Evolutionary conservation across 176 grass and related monocot genomes (phyloP).

Genomic region (Eleusine indica): DNA sequence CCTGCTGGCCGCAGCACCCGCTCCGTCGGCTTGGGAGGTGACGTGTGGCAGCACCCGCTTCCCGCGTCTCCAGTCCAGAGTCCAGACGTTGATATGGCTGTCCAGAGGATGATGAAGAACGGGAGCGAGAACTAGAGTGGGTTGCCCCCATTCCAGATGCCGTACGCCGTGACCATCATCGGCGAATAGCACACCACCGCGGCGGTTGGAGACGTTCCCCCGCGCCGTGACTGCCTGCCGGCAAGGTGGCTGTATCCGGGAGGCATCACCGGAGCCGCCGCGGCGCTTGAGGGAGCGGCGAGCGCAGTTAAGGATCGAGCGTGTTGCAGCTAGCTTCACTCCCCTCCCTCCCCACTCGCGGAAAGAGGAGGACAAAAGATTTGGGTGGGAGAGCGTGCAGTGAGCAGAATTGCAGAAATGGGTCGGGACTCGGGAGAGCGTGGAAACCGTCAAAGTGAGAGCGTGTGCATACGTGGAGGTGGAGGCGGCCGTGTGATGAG

Average conservation of each 20-base stretch:
- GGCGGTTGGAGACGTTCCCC: slow-evolving; percentile 15
- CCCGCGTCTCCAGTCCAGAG: no score
- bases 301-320: not conserved
- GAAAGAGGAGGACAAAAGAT: not conserved
- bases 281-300: slow-evolving; percentile 19
- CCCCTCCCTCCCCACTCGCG: not conserved
- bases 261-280: slow-evolving; percentile 11
- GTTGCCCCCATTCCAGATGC: slow-evolving; percentile 56
- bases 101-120: slow-evolving; percentile 59
- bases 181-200: slow-evolving; percentile 67
- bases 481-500: not conserved
- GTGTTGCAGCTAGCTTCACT: not conserved
- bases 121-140: slow-evolving; percentile 69
- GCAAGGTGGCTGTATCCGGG: slow-evolving; percentile 3
- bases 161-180: slow-evolving; percentile 59
- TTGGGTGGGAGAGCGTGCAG: slow-evolving; percentile 1
- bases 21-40: no score
- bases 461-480: slow-evolving; percentile 1
- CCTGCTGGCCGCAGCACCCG: no score
- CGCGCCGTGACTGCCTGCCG: not conserved
- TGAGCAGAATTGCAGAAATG: not conserved
- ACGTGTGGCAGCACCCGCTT: no score
- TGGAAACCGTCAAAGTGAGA: not conserved
- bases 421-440: not conserved
- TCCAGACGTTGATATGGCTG: slow-evolving; percentile 42